These are phyloP conservation scores for Aspergillus egyptiacus DNA, from an alignment of 495 filamentous ascomycete genomes.

Conservation along the genomic window DNA sequence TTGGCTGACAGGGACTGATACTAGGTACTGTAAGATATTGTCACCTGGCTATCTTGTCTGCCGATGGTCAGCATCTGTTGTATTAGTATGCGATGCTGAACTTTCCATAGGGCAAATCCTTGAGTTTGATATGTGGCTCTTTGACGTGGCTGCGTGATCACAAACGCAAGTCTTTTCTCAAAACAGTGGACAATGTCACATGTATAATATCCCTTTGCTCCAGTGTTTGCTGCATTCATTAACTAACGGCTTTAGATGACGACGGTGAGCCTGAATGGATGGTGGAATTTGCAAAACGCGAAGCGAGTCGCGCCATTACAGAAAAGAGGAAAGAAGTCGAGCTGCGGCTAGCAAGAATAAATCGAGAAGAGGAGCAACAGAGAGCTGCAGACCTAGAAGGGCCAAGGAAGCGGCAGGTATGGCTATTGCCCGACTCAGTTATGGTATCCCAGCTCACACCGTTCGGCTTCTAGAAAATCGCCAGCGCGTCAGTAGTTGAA, in stretches of 20 bases:
- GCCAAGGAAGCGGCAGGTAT: conserved; percentile 47
- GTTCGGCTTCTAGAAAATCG: conserved; percentile 25
- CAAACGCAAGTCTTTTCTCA: conserved; percentile 62
- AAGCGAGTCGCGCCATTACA: conserved; percentile 61
- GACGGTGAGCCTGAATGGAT: conserved; percentile 87
- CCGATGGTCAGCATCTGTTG: too few relatives aligned
- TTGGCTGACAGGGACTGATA: not conserved
- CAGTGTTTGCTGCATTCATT: not conserved
- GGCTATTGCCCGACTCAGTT: not conserved
- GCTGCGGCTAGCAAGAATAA: conserved; percentile 57
- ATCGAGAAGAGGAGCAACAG: conserved; percentile 59
- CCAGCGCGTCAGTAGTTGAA: conserved; percentile 22
- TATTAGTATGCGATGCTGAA: not conserved
- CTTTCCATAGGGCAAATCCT: conserved; percentile 73
- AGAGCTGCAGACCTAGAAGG: conserved; percentile 47
- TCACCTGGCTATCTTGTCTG: too few relatives aligned
- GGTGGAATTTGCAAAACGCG: conserved; percentile 61
- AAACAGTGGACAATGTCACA: conserved; percentile 32
- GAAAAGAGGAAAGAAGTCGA: conserved; percentile 67
- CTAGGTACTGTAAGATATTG: conserved; percentile 37
- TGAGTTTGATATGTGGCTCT: conserved; percentile 89
- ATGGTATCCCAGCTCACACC: conserved; percentile 4
- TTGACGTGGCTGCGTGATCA: conserved; percentile 89
- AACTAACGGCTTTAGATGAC: conserved; percentile 33
- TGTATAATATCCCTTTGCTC: conserved; percentile 23